Evolutionary conservation across 805 yeast genomes (phyloP), one percentile per base, ranked within the genome.

Genomic region (Candida berthetii): DNA sequence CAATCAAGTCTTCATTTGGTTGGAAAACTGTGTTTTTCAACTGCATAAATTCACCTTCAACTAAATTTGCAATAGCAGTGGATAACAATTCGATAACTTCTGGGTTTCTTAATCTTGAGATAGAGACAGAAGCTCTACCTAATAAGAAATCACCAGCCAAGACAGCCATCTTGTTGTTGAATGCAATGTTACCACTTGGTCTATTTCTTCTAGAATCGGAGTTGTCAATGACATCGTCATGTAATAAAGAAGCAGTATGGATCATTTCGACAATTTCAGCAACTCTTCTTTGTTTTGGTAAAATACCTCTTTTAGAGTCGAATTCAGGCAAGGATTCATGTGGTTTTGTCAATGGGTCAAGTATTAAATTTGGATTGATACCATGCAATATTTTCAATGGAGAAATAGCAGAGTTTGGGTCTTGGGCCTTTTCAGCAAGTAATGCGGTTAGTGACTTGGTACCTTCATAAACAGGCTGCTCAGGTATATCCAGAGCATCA

Each of bases 21-120:
- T 70, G 75, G 34, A 84, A 66, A 7, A 90, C 93, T 0, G 96
- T 88, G 64, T 93, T 93, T 53, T 91, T 90, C 69, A 93, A 76
- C 66, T 93, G 99, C 98, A 93, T 93, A 61, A 93, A 91, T 66
- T 93, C 99, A 39, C 99, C 99, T 66, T 93, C 99, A 1, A 93
- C 98, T 45, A 93, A 72, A 60, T 93, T 93, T 11, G 98, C 99
- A 58, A 93, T 93, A 27, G 96, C 85, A 13, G 96, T 91, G 3
- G 97, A 89, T 68, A 93, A 78, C 46, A 93, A 72, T 66, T 93
- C 99, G 44, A 89, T 90, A 36, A 93, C 99, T 67, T 93, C 98
- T n/a, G 96, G 91, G 61, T 93, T 91, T 57, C 97, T 73, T 39
- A 93, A 67, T 46, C 99, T 71, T 11, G 97, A 95, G 49, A 93